Evolutionary conservation across 2,329 filamentous ascomycete species (phyloP).

Genomic region (Diaporthe sp.): DNA sequence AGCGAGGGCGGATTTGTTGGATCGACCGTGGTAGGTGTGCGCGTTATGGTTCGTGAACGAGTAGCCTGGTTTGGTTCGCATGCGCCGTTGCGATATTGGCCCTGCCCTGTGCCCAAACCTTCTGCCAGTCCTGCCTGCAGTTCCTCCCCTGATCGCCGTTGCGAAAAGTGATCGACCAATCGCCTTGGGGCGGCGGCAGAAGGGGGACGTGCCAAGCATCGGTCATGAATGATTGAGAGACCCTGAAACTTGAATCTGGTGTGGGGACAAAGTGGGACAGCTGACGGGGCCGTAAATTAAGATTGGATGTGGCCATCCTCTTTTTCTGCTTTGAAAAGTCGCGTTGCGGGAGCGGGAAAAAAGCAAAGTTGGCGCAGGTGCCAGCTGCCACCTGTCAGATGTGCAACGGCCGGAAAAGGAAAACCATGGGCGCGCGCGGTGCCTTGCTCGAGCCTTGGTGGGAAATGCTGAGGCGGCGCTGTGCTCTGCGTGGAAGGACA

Average conservation of each 20-base stretch:
- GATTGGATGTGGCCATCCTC: conserved; percentile 4
- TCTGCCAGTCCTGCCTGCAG: background rate
- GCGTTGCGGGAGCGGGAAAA: background rate
- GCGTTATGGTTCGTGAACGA: conserved; percentile 10
- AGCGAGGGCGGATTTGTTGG: background rate
- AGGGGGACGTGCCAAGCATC: conserved; percentile 11
- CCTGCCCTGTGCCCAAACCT: background rate
- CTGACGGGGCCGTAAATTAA: conserved; percentile 12
- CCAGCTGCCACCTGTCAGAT: conserved; percentile 4
- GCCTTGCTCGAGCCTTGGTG: too few relatives aligned
- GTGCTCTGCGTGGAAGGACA: background rate
- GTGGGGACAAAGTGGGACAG: background rate
- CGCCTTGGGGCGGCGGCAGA: background rate
- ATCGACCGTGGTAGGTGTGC: conserved; percentile 1
- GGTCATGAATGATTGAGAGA: conserved; percentile 16
- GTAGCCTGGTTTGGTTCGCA: conserved; percentile 4
- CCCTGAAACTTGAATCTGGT: conserved; percentile 24
- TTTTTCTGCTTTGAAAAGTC: background rate
- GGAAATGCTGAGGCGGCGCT: background rate
- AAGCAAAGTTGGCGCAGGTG: conserved; percentile 22
- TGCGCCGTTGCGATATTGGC: conserved; percentile 16
- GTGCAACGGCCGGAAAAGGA: conserved; percentile 1
- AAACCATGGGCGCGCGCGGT: background rate
- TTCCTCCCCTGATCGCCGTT: conserved; percentile 20
- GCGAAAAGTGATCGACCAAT: conserved; percentile 23